A percentile compares a stretch with the other conserved stretches of the same genome.
Conservation (phyloP, 2,329 filamentous ascomycete genomes). For the Aspergillus sp. region DNA sequence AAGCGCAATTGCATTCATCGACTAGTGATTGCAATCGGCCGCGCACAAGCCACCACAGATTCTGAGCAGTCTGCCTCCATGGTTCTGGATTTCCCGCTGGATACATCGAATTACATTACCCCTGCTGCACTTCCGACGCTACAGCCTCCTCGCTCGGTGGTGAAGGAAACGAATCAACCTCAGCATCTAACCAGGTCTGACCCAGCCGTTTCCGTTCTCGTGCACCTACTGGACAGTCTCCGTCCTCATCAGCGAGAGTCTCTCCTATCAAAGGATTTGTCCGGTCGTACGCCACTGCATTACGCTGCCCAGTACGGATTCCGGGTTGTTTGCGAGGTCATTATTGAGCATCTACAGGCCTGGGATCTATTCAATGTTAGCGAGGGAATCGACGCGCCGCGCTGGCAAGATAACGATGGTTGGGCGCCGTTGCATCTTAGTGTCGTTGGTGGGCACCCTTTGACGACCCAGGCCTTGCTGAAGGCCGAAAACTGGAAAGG, state of each 20-base stretch:
- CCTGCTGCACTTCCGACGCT: constrained; percentile 72
- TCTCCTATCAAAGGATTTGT: constrained; percentile 72
- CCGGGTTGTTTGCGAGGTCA: constrained; percentile 82
- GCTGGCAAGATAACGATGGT: constrained; percentile 93
- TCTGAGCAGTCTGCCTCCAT: constrained; percentile 59
- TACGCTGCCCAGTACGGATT: constrained; percentile 96
- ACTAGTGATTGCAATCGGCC: constrained; percentile 87
- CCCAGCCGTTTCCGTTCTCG: constrained; percentile 71
- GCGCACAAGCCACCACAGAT: constrained; percentile 64
- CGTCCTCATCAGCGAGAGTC: constrained; percentile 68
- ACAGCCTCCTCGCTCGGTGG: constrained; percentile 64
- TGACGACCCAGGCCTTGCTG: constrained; percentile 81
- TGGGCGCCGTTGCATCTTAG: constrained; percentile 89
- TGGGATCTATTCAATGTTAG: constrained; percentile 87
- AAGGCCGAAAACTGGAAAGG: constrained; percentile 79
- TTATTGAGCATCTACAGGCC: constrained; percentile 85
- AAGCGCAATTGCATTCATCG: constrained; percentile 91
- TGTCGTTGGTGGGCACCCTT: constrained; percentile 85
- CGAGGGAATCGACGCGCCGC: constrained; percentile 80
- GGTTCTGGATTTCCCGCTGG: constrained; percentile 53
- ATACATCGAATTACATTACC: constrained; percentile 75
- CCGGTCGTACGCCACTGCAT: constrained; percentile 84
- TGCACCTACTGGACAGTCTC: constrained; percentile 69
- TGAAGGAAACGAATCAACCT: constrained; percentile 66
- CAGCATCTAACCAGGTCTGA: constrained; percentile 71